These are phyloP conservation scores for Ophiognomonia clavigignenti-juglandacearum DNA, from an alignment of 2,329 filamentous ascomycete genomes.

Conservation along the genomic window DNA sequence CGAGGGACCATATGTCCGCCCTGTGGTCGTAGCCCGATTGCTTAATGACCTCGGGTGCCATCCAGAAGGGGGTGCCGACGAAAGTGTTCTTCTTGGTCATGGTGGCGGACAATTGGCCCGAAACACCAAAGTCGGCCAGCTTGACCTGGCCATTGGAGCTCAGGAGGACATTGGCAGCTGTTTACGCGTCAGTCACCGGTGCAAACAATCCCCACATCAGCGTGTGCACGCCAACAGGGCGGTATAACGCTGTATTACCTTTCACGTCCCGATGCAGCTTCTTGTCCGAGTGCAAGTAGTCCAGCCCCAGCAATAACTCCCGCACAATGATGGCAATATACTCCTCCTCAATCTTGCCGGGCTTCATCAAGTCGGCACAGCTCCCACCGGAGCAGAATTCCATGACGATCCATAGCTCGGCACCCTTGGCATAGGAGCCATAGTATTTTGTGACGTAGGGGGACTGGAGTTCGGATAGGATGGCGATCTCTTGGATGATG, in stretches of 20 bases:
- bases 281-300: slow-evolving; percentile 91
- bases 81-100: slow-evolving; percentile 99
- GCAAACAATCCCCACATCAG: background rate
- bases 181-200: background rate
- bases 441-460: slow-evolving; percentile 98
- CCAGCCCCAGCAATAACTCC: slow-evolving; percentile 82
- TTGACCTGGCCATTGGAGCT: slow-evolving; percentile 93
- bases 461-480: slow-evolving; percentile 91
- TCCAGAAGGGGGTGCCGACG: slow-evolving; percentile 98
- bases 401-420: slow-evolving; percentile 99
- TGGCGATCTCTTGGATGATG: slow-evolving; percentile 98
- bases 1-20: slow-evolving; percentile 95
- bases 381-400: slow-evolving; percentile 97
- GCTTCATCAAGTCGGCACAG: slow-evolving; percentile 93
- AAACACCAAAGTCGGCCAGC: slow-evolving; percentile 94
- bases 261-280: slow-evolving; percentile 97
- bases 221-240: background rate
- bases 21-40: slow-evolving; percentile 98
- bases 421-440: slow-evolving; percentile 92
- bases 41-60: slow-evolving; percentile 98
- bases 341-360: slow-evolving; percentile 83
- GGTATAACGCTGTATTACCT: slow-evolving; percentile 45
- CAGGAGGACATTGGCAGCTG: slow-evolving; percentile 89
- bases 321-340: slow-evolving; percentile 95
- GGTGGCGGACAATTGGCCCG: slow-evolving; percentile 89